These are phyloP conservation scores for Cutaneotrichosporon curvatum DNA, from an alignment of 1,284 basidiomycete genomes.

Conservation along the genomic window DNA sequence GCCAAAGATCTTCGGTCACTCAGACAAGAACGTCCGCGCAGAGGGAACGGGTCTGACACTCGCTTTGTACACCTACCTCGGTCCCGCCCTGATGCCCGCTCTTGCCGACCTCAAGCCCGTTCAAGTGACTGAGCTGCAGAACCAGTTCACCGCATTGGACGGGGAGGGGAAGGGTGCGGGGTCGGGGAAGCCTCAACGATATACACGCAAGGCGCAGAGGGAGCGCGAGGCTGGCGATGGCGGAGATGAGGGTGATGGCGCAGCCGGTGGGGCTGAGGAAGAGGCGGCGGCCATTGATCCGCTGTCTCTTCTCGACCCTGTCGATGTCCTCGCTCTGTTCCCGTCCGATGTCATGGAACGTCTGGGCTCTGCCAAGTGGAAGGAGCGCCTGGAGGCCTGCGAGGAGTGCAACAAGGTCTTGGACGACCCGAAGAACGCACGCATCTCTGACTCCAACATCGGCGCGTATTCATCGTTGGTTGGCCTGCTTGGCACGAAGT, in stretches of 20 bases:
- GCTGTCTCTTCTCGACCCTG: slow-evolving; percentile 72
- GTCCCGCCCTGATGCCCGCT: slow-evolving; percentile 77
- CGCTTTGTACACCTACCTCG: slow-evolving; percentile 80
- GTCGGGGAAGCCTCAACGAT: slow-evolving; percentile 65
- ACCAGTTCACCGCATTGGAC: slow-evolving; percentile 78
- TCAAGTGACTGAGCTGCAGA: slow-evolving; percentile 94
- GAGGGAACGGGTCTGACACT: slow-evolving; percentile 77
- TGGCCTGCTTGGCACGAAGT: slow-evolving; percentile 66
- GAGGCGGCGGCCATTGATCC: slow-evolving; percentile 59
- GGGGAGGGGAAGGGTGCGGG: slow-evolving; percentile 76
- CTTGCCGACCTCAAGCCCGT: slow-evolving; percentile 93
- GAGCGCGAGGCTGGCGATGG: slow-evolving; percentile 56
- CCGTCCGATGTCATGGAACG: slow-evolving; percentile 65
- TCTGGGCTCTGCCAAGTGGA: slow-evolving; percentile 91
- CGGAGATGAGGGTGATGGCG: slow-evolving; percentile 39
- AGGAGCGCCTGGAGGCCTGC: slow-evolving; percentile 87
- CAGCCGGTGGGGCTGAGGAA: slow-evolving; percentile 37
- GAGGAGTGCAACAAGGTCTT: slow-evolving; percentile 75
- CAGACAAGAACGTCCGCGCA: slow-evolving; percentile 90
- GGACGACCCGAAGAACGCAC: slow-evolving; percentile 56
- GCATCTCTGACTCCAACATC: slow-evolving; percentile 67
- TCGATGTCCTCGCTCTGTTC: slow-evolving; percentile 68
- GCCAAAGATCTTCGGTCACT: slow-evolving; percentile 90
- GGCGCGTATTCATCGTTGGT: slow-evolving; percentile 35
- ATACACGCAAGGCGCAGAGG: slow-evolving; percentile 70